Evolutionary conservation across 768 basidiomycete species (phyloP).

Genomic region (Kwoniella bestiolae): DNA sequence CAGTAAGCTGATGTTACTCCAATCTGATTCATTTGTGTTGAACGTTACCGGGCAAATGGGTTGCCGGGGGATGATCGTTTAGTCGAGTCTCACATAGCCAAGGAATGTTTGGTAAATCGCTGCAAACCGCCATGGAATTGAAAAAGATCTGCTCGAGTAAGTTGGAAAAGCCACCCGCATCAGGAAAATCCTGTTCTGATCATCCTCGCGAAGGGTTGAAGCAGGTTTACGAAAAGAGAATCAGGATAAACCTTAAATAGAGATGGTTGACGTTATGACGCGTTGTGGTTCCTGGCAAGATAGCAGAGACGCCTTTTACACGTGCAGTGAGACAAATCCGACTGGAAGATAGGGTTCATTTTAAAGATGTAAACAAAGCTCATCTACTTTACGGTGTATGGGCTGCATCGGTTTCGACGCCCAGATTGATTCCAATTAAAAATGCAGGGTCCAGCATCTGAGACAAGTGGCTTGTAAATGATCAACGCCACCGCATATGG

Average conservation of each 20-base stretch:
- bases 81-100: neutral
- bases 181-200: constrained; percentile 7
- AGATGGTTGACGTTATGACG: constrained; percentile 11
- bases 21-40: constrained; percentile 8
- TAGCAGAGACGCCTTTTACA: neutral
- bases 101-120: neutral
- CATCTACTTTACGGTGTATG: neutral
- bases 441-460: neutral
- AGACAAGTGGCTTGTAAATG: constrained; percentile 4
- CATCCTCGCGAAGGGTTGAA: too few relatives aligned
- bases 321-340: constrained; percentile 4
- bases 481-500: neutral
- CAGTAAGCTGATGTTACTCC: neutral
- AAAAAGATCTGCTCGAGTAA: neutral
- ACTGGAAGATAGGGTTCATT: neutral
- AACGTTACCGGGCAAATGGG: neutral
- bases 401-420: neutral
- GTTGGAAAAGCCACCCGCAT: constrained; percentile 4
- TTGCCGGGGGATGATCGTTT: neutral
- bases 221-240: too few relatives aligned
- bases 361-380: neutral
- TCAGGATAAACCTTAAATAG: constrained; percentile 1
- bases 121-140: neutral
- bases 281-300: neutral
- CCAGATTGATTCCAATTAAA: constrained; percentile 1